phyloP scores from a whole-genome alignment of 169 alveolate species.

The Cryptosporidium muris region DNA sequence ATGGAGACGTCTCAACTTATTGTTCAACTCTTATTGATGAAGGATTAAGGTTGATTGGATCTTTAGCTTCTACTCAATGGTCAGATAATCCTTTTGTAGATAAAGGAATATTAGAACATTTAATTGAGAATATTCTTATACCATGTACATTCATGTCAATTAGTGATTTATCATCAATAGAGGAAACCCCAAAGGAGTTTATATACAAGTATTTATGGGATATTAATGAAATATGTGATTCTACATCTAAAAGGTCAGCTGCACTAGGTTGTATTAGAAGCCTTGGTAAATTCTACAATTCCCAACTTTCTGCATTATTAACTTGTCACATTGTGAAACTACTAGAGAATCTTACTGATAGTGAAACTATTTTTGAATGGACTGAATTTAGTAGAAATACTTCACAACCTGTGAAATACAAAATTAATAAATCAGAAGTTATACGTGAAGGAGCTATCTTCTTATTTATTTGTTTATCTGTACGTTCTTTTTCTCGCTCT shows the following conservation, averaged over 20 bases:
- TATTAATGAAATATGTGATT: slow-evolving; percentile 60
- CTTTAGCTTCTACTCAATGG: slow-evolving; percentile 64
- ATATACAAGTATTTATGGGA: slow-evolving; percentile 67
- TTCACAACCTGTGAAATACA: slow-evolving; percentile 7
- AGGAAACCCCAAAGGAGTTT: slow-evolving; percentile 57
- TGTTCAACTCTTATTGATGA: slow-evolving; percentile 50
- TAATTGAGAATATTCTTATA: slow-evolving; percentile 58
- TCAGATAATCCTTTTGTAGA: slow-evolving; percentile 65
- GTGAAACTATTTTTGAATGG: slow-evolving; percentile 38
- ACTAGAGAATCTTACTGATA: slow-evolving; percentile 24
- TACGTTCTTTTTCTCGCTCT: slow-evolving; percentile 42
- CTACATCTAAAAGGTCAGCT: slow-evolving; percentile 66
- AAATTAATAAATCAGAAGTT: slow-evolving; percentile 28
- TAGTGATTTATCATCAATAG: slow-evolving; percentile 38
- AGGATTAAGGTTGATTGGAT: slow-evolving; percentile 53
- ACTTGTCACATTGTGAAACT: slow-evolving; percentile 30
- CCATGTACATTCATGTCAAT: slow-evolving; percentile 64
- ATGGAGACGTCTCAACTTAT: neutral
- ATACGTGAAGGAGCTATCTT: slow-evolving; percentile 54
- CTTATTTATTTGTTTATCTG: slow-evolving; percentile 60
- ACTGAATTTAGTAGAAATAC: slow-evolving; percentile 33
- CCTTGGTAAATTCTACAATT: slow-evolving; percentile 57
- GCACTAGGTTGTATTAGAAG: slow-evolving; percentile 62
- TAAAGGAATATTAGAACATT: slow-evolving; percentile 51
- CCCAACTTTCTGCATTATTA: slow-evolving; percentile 43